Evolutionary conservation across 768 basidiomycete species (phyloP).

Genomic region (Boletellus sp.): DNA sequence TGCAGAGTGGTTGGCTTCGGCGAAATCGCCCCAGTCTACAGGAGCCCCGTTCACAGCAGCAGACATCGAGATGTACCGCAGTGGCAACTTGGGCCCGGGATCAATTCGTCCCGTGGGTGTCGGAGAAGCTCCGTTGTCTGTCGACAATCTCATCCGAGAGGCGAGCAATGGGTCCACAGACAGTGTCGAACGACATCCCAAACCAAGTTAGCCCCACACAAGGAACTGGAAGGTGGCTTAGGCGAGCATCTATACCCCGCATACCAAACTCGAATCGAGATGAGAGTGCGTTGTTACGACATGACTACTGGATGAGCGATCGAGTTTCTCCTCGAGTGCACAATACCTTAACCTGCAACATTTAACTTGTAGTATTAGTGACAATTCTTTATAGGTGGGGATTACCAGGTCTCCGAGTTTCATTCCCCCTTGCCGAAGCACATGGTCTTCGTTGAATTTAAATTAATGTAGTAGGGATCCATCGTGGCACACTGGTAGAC

Average conservation of each 20-base stretch:
- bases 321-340: not conserved
- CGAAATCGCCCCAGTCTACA: slow-evolving; percentile 12
- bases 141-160: not conserved
- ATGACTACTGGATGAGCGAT: slow-evolving; percentile 13
- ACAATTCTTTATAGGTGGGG: slow-evolving; percentile 3
- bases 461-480: not conserved
- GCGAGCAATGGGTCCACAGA: slow-evolving; percentile 6
- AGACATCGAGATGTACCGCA: slow-evolving; percentile 28
- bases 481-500: slow-evolving; percentile 2
- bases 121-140: not conserved
- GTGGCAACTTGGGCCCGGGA: slow-evolving; percentile 9
- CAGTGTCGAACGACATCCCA: not conserved
- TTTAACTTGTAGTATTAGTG: slow-evolving; percentile 14
- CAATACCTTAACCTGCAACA: not conserved
- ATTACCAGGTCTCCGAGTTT: not conserved
- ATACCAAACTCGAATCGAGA: slow-evolving; percentile 15
- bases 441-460: slow-evolving; percentile 3
- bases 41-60: slow-evolving; percentile 13
- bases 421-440: not conserved
- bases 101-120: slow-evolving; percentile 1
- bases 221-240: slow-evolving; percentile 38
- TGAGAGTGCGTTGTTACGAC: slow-evolving; percentile 28
- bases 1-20: slow-evolving; percentile 30
- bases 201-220: not conserved
- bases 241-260: slow-evolving; percentile 30